A percentile compares a stretch with the other conserved stretches of the same genome.
phyloP scores from a whole-genome alignment of 305 asterid genomes.

The Rubia balearica region DNA sequence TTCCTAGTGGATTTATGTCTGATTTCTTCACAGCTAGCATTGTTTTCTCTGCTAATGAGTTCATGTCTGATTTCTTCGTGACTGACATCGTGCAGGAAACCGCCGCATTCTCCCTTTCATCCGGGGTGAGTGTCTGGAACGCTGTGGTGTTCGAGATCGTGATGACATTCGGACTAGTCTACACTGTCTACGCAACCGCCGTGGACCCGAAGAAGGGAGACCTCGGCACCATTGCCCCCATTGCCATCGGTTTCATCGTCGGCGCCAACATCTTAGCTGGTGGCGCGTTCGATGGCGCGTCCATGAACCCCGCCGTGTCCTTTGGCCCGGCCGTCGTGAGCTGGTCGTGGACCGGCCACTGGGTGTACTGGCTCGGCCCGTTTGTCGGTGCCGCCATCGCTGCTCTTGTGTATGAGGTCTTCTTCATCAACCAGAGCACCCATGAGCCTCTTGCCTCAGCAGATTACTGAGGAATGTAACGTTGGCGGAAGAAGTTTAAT shows the following conservation, averaged over 20 bases:
- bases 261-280: constrained; percentile 41
- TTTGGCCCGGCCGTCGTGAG: constrained; percentile 30
- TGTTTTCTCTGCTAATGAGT: too few species aligned
- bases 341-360: constrained; percentile 35
- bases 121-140: constrained; percentile 28
- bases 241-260: constrained; percentile 39
- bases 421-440: constrained; percentile 24
- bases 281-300: constrained; percentile 37
- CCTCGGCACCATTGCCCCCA: constrained; percentile 34
- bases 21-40: too few species aligned
- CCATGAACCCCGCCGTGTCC: constrained; percentile 40
- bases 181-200: constrained; percentile 29
- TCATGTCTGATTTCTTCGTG: neutral
- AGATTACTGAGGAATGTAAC: constrained; percentile 10
- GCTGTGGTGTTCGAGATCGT: constrained; percentile 34
- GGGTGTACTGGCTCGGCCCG: constrained; percentile 40
- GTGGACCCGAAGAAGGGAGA: constrained; percentile 40
- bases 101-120: constrained; percentile 28
- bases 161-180: constrained; percentile 37
- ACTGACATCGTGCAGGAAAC: constrained; percentile 22
- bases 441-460: constrained; percentile 23
- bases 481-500: neutral
- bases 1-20: too few species aligned
- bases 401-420: constrained; percentile 30
- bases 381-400: constrained; percentile 34